Evolutionary conservation across 2,329 filamentous ascomycete species (phyloP), one percentile per base, ranked within the genome.

Genomic region (Ophiocordyceps sinensis): DNA sequence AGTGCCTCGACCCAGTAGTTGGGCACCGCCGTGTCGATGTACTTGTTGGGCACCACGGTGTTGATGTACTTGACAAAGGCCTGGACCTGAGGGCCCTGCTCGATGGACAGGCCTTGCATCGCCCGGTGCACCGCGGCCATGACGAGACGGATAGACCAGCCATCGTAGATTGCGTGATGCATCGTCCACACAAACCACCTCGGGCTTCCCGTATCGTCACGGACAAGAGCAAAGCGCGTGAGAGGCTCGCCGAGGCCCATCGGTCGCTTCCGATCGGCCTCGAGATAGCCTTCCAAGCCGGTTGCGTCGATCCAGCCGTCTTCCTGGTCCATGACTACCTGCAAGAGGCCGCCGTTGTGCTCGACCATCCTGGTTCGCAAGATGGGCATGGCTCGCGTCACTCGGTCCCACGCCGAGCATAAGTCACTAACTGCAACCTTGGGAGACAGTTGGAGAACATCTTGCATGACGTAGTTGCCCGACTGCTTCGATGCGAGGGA

Each of bases 111-210:
- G 12, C 32, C 41, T 19, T 38, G 17, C 36, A 52, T 51, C 3
- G 44, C 41, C 17, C 44, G 37, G 5, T 43, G 36, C 1, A 49
- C 31, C 2, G 40, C 26, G 12, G 45, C 42, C 14, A 54, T 34
- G 5, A 54, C 36, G 6, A 68, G 50, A 3, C 61, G 59, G 60
- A 68, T 61, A 0, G 62, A 66, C 67, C 67, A 71, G 15, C 69
- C 69, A 40, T 74, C 70, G 41, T 73, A 74, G 0, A 72, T 50
- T 8, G 63, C 63, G 44, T 73, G 70, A 32, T 53, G 51, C 15
- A 51, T 46, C 12, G 41, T 44, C 47, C 42, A 51, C 17, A 48
- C 28, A 7, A 23, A 23, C 23, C 23, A 23, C 23, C 7, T 23
- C 4, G 23, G 23, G 7, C 23, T 23, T 23, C 23, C 23, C 23